Conservation (phyloP, 768 basidiomycete species). For the Russula virescens region DNA sequence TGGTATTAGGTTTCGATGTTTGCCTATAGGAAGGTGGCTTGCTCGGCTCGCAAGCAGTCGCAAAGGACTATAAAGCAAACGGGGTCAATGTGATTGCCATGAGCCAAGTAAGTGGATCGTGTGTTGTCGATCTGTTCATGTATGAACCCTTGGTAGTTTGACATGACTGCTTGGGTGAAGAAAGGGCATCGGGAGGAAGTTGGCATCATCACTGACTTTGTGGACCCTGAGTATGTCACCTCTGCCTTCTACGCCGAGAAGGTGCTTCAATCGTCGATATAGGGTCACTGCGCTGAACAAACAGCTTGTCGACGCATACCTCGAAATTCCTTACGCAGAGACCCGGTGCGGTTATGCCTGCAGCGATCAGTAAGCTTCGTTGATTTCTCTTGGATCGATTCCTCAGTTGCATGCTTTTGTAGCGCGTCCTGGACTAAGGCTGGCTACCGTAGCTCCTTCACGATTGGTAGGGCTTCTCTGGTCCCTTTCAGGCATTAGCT, state of each 20-base stretch:
- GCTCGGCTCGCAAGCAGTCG: slow-evolving; percentile 87
- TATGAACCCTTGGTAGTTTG: slow-evolving; percentile 46
- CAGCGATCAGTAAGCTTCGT: slow-evolving; percentile 71
- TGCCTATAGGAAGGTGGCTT: slow-evolving; percentile 66
- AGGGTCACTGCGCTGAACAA: slow-evolving; percentile 81
- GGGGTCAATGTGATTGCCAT: slow-evolving; percentile 69
- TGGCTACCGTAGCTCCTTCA: slow-evolving; percentile 80
- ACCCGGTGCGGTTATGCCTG: slow-evolving; percentile 94
- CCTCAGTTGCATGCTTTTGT: slow-evolving; percentile 31
- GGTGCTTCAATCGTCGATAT: slow-evolving; percentile 15
- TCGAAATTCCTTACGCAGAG: slow-evolving; percentile 80
- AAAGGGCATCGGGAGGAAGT: slow-evolving; percentile 53
- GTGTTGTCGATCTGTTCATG: not conserved
- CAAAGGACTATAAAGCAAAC: slow-evolving; percentile 60
- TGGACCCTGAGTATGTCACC: slow-evolving; percentile 49
- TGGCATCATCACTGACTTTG: slow-evolving; percentile 80
- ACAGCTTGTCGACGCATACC: slow-evolving; percentile 67
- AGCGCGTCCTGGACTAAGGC: slow-evolving; percentile 81
- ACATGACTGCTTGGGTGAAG: slow-evolving; percentile 96
- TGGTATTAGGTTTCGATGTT: not conserved
- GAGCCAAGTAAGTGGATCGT: slow-evolving; percentile 55
- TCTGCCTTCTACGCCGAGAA: not conserved
- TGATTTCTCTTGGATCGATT: slow-evolving; percentile 27
- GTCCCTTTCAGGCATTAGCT: slow-evolving; percentile 1
- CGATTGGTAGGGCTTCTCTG: slow-evolving; percentile 51